A percentile compares a stretch with the other conserved stretches of the same genome.
Conservation (phyloP, 1,284 basidiomycete species). For the Veloporphyrellus conicus region DNA sequence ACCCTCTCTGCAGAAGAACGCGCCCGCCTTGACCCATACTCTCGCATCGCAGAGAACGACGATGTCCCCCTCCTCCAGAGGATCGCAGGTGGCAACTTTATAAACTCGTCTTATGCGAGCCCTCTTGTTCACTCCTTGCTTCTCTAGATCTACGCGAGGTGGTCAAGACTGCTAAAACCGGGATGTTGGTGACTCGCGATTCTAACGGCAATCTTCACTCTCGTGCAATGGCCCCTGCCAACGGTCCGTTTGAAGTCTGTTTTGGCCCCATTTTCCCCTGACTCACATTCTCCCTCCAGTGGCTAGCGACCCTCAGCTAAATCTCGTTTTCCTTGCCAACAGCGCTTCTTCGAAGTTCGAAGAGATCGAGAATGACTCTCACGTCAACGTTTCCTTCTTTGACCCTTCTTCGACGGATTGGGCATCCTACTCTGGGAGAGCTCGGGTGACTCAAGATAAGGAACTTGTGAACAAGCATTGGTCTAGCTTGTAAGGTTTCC, state of each 20-base stretch:
- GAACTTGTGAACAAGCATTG: constrained; percentile 69
- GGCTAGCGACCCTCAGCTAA: constrained; percentile 44
- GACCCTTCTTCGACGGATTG: constrained; percentile 73
- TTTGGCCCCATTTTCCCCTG: not conserved
- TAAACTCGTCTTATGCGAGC: not conserved
- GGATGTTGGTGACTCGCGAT: constrained; percentile 80
- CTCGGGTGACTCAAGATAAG: constrained; percentile 61
- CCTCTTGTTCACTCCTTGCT: not conserved
- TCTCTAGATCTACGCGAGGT: constrained; percentile 55
- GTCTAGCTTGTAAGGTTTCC: constrained; percentile 50
- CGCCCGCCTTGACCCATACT: constrained; percentile 61
- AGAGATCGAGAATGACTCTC: constrained; percentile 69
- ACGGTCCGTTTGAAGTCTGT: constrained; percentile 44
- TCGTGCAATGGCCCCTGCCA: constrained; percentile 75
- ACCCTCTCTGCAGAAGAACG: constrained; percentile 24
- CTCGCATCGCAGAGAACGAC: constrained; percentile 53
- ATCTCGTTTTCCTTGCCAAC: constrained; percentile 74
- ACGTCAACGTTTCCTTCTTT: constrained; percentile 80
- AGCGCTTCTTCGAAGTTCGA: constrained; percentile 72
- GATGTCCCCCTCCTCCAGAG: constrained; percentile 58
- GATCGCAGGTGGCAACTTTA: constrained; percentile 47
- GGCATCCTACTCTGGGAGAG: constrained; percentile 80
- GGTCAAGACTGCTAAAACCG: constrained; percentile 58
- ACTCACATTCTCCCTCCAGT: constrained; percentile 34
- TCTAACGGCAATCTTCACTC: constrained; percentile 70